Base-by-base conservation (phyloP, 495 filamentous ascomycete genomes). In the Xylaria curta region DNA sequence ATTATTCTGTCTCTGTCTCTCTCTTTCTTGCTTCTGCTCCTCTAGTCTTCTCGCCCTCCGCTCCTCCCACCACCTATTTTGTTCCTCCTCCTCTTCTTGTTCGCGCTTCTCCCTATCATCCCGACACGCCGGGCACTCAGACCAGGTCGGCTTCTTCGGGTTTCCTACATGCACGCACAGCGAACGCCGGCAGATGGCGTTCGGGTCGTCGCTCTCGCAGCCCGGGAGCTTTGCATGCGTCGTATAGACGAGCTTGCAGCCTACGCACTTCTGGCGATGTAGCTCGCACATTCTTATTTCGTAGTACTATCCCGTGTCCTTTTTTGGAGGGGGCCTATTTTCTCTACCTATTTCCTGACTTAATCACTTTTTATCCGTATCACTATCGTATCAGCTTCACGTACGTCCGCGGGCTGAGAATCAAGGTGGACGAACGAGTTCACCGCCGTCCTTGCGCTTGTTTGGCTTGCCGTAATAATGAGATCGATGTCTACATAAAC, bases 111-210 rank as follows among this genome's bases (percentile, higher is more conserved):
- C 51, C 31, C 66, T 47, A 26, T 73, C 75, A 9, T 70, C 44
- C 59, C 46, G 65, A 46, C 70, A 78, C 19, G 15, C 15, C 6
- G 69, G 24, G 58, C 73, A 76, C 58, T 78, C 73, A 70, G 59
- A 42, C 47, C 64, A 72, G 40, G 59, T 56, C 12, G 73, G 74
- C 19, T 61, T 67, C 24, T 58, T 44, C 6, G 49, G 69, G 38
- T 74, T 69, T 13, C 72, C 72, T n/a, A 74, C 68, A 54, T 73
- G 76, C 72, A 76, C 73, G 46, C 75, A 77, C 9, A 76, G 60
- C 44, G 28, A 69, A 3, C 67, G 70, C 6, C 54, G 70, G 46
- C 75, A 77, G 17, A 59, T 31, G 4, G 42, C 60, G 8, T 68
- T 68, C 4, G 66, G 53, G 19, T 75, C 72, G 21, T 69, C 42